Conservation (phyloP, 129 eudicot species). For the Artemisia argyi region DNA sequence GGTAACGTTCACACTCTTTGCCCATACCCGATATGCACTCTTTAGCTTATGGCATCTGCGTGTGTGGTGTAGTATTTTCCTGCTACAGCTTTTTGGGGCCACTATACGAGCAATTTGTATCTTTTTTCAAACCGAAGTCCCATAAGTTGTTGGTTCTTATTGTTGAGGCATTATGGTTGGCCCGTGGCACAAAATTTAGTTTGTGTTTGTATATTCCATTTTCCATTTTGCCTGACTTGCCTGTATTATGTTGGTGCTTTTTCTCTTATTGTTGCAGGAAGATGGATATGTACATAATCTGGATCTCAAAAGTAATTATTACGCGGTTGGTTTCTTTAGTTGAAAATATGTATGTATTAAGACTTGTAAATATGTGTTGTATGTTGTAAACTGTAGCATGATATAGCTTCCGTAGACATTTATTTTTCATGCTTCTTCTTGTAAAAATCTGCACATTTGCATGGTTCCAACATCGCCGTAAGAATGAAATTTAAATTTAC, state of each 20-base stretch:
- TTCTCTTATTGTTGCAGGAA: conserved; percentile 18
- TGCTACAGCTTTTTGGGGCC: not conserved
- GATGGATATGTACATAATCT: conserved; percentile 34
- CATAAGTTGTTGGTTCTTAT: not conserved
- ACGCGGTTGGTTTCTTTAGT: conserved; percentile 7
- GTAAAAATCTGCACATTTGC: conserved; percentile 24
- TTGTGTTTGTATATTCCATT: not conserved
- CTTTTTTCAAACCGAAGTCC: not conserved
- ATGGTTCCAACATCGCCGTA: conserved; percentile 18
- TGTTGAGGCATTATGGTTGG: not conserved
- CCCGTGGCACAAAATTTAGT: not conserved
- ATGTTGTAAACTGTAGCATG: conserved; percentile 24
- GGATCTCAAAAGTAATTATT: conserved; percentile 17
- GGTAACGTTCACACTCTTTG: conserved; percentile 26
- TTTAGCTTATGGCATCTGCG: not conserved
- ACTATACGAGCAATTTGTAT: not conserved
- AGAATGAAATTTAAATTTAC: not conserved
- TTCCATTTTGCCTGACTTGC: not conserved
- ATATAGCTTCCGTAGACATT: conserved; percentile 4
- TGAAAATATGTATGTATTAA: conserved; percentile 23
- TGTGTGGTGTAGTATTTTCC: not conserved
- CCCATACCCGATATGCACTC: not conserved
- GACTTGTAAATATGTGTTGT: conserved; percentile 34
- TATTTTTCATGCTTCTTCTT: conserved; percentile 10
- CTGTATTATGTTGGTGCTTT: not conserved